Evolutionary conservation across 768 basidiomycete species (phyloP), one percentile per base, ranked within the genome.

Genomic region (Paxillus ammoniavirescens): DNA sequence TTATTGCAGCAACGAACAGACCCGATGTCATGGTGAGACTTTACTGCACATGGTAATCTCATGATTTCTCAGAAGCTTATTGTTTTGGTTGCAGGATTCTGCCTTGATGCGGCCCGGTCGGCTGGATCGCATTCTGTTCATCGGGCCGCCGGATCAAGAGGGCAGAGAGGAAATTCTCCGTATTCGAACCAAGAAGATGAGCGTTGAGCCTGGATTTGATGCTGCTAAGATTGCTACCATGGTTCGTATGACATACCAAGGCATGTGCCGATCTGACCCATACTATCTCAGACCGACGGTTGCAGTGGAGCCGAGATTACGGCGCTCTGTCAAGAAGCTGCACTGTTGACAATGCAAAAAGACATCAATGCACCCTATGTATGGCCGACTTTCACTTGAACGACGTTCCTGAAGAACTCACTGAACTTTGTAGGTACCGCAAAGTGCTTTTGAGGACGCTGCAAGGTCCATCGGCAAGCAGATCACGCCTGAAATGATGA

Each of bases 271-370:
- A 38, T 36, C 46, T 67, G 41, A 67, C 45, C 13, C 46, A 23
- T 7, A 40, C 31, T 30, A 15, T 47, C 42, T 9, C 63, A 98
- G 97, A 90, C 94, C 1, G 85, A 89, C 9, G 97, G 96, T 1
- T 99, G 93, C 67, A 98, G 95, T 17, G 97, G 97, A 5, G 97
- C 97, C 5, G 97, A 99, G 69, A 84, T 98, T 33, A 79, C 83
- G 6, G 86, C 89, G 8, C 79, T 98, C 42, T 98, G 95, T 66
- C 97, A 98, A 72, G 96, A 99, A 70, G 97, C 97, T 4, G 97
- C 96, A 0, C 69, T 98, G 57, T 67, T 87, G 50, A 91, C 94
- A 0, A 98, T 99, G 97, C 86, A 90, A 59, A 78, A 82, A 49
- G 81, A 98, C 68, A 85, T 98, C 35, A 69, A 90, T 54, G 84